Evolutionary conservation across 78 protist species (phyloP), one percentile per base, ranked within the genome.

Genomic region (Tieghemostelium lacteum): DNA sequence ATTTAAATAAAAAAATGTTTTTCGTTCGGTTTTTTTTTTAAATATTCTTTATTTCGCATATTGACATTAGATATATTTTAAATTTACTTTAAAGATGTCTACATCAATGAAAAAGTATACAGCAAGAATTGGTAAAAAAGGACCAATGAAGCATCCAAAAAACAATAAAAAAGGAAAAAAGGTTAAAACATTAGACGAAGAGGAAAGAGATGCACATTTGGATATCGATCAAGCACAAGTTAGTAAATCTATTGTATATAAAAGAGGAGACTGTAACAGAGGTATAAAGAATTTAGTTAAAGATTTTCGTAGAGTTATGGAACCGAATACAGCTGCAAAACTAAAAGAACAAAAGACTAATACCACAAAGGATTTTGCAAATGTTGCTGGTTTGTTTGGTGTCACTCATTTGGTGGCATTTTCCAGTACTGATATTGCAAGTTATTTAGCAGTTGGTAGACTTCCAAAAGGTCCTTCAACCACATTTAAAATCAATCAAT

Each of bases 381-480:
- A 58, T 37, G 93, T 96, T 14, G 98, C 98, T 8, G 92, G 92
- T 0, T 71, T 94, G 16, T 64, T 92, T 34, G 96, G 95, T 58
- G 95, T 93, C 34, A 72, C 96, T 20, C 98, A 96, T 75, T 75
- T 96, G 24, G 60, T 93, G 22, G 49, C 80, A 2, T 87, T 96
- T 69, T 45, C 89, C 29, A 37, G 60, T 39, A 88, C 96, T 16
- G 93, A 86, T 17, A 36, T 65, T 12, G 94, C 85, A 8, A 54
- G 69, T 19, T 86, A 94, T 49, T 52, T 96, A 85, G 69, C 95
- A 12, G 17, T 94, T 12, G 85, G 64, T 19, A 71, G 92, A 2
- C 3, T 92, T 24, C 98, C 98, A 24, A 78, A 88, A 6, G 98
- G 98, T 4, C 98, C 98, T n/a, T 94, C 98, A 1, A 60, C 89